Conservation (phyloP, 2,329 filamentous ascomycete species). For the Alternaria atra region DNA sequence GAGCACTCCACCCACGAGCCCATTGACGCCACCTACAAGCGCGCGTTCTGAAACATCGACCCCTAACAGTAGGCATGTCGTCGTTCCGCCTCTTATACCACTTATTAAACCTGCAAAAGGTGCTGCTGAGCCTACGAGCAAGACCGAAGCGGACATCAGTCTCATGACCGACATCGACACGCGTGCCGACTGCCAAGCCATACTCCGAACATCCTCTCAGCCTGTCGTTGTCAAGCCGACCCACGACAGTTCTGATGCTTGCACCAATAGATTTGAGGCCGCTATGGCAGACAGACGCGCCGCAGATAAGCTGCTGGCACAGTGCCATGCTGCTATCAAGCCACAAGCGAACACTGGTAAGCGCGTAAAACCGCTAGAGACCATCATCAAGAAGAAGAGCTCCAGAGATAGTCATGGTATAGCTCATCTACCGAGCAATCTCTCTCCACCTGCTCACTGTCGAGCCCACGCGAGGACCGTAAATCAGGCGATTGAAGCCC, state of each 20-base stretch:
- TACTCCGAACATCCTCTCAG: not conserved
- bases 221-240: not conserved
- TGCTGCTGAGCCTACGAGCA: not conserved
- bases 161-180: not conserved
- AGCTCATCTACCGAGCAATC: not conserved
- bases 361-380: not conserved
- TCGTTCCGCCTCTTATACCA: not conserved
- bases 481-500: constrained; percentile 6
- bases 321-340: constrained; percentile 14
- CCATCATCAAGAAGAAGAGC: not conserved
- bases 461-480: constrained; percentile 1
- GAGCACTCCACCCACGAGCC: not conserved
- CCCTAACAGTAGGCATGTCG: not conserved
- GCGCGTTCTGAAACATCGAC: not conserved
- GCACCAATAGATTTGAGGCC: not conserved
- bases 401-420: not conserved
- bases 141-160: not conserved
- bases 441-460: not conserved
- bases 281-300: constrained; percentile 3
- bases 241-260: not conserved
- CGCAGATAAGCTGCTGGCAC: constrained; percentile 13
- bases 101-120: not conserved
- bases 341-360: not conserved
- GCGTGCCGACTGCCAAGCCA: not conserved
- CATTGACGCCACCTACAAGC: not conserved